Conservation (phyloP, 164 flowering plant genomes). For the Dillenia turbinata region DNA sequence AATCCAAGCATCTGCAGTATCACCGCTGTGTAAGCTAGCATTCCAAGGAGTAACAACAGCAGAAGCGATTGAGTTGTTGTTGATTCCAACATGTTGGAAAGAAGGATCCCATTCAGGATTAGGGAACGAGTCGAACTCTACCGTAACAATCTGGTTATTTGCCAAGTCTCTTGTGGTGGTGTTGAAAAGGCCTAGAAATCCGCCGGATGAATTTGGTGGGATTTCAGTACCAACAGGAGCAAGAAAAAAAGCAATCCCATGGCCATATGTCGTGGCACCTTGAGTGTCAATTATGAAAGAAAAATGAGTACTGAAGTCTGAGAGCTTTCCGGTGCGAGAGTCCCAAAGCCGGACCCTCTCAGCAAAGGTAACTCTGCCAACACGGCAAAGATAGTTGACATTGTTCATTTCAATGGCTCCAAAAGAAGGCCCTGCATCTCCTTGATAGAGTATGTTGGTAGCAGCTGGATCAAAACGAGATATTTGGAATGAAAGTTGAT, state of each 20-base stretch:
- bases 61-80: constrained; percentile 18
- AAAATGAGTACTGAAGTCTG: constrained; percentile 1
- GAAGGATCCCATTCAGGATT: constrained; percentile 23
- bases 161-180: background rate
- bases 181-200: constrained; percentile 17
- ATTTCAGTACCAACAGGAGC: constrained; percentile 3
- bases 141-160: constrained; percentile 3
- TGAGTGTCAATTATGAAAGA: background rate
- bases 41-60: constrained; percentile 8
- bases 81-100: constrained; percentile 21
- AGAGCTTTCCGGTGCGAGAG: background rate
- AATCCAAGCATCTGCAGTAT: constrained; percentile 6
- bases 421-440: too few species aligned
- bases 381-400: background rate
- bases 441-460: too few species aligned
- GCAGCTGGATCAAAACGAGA: too few species aligned
- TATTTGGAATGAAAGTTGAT: too few species aligned
- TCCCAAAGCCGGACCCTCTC: background rate
- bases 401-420: too few species aligned
- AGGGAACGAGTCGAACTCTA: constrained; percentile 21
- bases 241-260: constrained; percentile 3
- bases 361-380: background rate
- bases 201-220: constrained; percentile 16
- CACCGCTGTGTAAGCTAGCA: constrained; percentile 5
- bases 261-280: background rate